Conservation (phyloP, 768 basidiomycete species). For the Boletales sp. region DNA sequence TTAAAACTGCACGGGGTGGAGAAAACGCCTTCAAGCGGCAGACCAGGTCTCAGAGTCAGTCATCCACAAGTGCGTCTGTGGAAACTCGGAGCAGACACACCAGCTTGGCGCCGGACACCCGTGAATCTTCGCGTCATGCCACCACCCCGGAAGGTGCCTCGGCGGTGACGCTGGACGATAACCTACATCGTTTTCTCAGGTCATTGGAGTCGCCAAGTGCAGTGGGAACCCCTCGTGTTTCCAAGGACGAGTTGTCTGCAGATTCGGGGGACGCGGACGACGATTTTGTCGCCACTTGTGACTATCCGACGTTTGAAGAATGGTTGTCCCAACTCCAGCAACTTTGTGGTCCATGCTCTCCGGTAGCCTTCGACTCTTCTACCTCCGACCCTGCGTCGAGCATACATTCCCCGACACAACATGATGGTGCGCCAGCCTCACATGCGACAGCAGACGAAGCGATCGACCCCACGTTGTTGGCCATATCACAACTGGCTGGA, state of each 20-base stretch:
- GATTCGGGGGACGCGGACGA: conserved; percentile 9
- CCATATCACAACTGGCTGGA: conserved; percentile 19
- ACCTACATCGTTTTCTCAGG: conserved; percentile 38
- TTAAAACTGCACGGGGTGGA: conserved; percentile 34
- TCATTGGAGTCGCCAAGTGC: conserved; percentile 32
- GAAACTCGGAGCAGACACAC: conserved; percentile 7
- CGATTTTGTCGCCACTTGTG: conserved; percentile 21
- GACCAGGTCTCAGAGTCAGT: conserved; percentile 34
- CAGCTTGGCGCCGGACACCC: background rate
- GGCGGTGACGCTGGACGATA: background rate
- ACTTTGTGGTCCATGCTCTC: conserved; percentile 19
- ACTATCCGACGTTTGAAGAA: conserved; percentile 43
- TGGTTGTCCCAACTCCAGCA: conserved; percentile 51
- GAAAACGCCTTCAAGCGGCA: conserved; percentile 5
- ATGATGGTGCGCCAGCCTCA: background rate
- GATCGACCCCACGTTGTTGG: conserved; percentile 33
- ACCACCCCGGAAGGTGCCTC: background rate
- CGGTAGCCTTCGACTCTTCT: conserved; percentile 1
- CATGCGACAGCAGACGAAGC: conserved; percentile 16
- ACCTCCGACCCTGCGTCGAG: background rate
- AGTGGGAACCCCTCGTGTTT: background rate
- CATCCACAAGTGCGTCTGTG: conserved; percentile 27
- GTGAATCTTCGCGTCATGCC: background rate
- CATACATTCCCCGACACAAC: background rate
- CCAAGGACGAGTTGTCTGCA: conserved; percentile 8